Evolutionary conservation across 805 yeast species (phyloP), one percentile per base, ranked within the genome.

Genomic region (Scheffersomyces amazonensis): DNA sequence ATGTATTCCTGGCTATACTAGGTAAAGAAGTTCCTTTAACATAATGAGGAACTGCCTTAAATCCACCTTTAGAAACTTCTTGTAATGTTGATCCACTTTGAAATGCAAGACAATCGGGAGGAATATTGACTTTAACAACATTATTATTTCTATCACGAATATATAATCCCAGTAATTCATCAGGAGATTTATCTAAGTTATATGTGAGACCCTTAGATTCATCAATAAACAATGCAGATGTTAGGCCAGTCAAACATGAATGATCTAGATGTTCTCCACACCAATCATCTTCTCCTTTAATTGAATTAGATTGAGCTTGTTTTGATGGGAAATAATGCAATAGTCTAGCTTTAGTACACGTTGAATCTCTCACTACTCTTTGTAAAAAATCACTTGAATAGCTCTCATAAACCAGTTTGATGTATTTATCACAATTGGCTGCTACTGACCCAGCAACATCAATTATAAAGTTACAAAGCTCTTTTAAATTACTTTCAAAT

Each of bases 221-320:
- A 39, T 73, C 69, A 12, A 75, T 43, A 42, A 66, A 76, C 47
- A 75, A 52, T 10, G 82, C 81, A 16, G 80, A 70, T 1, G 82
- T 76, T 15, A 79, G 58, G 0, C 79, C 83, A 1, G 84, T 79
- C 16, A 79, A 55, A 49, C 83, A 76, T 4, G 80, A 73, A 46
- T 78, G 83, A 51, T 79, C 84, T 30, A 69, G 46, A 49, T 79
- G 84, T 46, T 76, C 80, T 0, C 82, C 83, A 53, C 84, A 79
- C 84, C 84, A 79, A 30, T 66, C 68, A 37, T 57, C 66, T 11
- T 56, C 60, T 7, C 33, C 40, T 1, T 40, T 44, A 2, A 8
- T 23, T 0, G 37, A 32, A 6, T 35, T 20, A 1, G 33, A 25
- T 6, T 34, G 39, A 9, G 16, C 28, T 9, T 32, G 43, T 3